Percentiles rank a stretch among this genome's conserved stretches.
Evolutionary conservation across 2,329 filamentous ascomycete species (phyloP).

Genomic region (Chrysoporthe cubensis): DNA sequence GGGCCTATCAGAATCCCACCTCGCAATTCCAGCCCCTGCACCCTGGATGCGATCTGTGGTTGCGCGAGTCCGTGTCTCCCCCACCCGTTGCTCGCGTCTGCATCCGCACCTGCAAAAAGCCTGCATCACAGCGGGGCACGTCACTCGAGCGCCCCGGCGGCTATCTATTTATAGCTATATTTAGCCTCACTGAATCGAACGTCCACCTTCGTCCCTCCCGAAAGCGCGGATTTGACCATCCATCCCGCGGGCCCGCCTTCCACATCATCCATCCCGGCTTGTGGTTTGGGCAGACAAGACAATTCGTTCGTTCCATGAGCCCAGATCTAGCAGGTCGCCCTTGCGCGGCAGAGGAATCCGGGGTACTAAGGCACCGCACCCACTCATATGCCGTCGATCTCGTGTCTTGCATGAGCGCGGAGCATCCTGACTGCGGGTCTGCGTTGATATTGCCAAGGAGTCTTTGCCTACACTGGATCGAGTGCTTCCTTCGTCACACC

Average conservation of each 20-base stretch:
- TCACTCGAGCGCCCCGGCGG: neutral
- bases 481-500: neutral
- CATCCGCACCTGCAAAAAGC: slow-evolving; percentile 3
- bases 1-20: neutral
- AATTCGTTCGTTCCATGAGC: neutral
- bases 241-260: neutral
- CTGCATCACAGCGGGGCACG: slow-evolving; percentile 13
- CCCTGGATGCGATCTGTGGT: neutral
- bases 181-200: slow-evolving; percentile 9
- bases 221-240: neutral
- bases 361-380: neutral
- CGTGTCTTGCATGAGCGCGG: slow-evolving; percentile 8
- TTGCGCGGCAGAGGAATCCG: neutral
- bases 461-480: neutral
- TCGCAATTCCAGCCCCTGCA: neutral
- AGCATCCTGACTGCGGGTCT: neutral
- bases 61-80: neutral
- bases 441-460: neutral
- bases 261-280: neutral
- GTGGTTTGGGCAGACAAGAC: neutral
- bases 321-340: neutral
- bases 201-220: slow-evolving; percentile 6
- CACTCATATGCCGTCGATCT: neutral
- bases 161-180: slow-evolving; percentile 13
- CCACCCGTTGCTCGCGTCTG: slow-evolving; percentile 5